Conservation (phyloP, 768 basidiomycete genomes). For the Russula ochroleuca region DNA sequence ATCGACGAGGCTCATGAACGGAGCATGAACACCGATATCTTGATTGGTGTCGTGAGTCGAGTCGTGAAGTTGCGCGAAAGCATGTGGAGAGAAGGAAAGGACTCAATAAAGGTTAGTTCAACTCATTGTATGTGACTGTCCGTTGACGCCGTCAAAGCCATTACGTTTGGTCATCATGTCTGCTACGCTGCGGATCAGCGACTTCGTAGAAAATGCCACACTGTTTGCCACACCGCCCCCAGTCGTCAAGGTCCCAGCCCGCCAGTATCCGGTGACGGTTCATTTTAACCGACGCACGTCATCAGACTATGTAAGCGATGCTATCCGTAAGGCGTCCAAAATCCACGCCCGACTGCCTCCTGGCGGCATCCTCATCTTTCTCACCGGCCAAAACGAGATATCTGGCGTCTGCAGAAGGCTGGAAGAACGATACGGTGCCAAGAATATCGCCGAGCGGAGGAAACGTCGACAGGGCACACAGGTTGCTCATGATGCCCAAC, state of each 20-base stretch:
- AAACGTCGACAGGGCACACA: constrained; percentile 34
- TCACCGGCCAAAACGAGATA: constrained; percentile 97
- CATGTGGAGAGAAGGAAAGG: constrained; percentile 77
- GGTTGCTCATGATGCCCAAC: constrained; percentile 13
- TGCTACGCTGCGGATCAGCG: constrained; percentile 88
- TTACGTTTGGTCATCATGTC: constrained; percentile 97
- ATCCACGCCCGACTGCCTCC: constrained; percentile 90
- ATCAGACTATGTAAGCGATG: constrained; percentile 86
- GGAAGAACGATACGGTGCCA: constrained; percentile 69
- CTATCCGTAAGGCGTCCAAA: constrained; percentile 83
- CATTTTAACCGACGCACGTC: constrained; percentile 88
- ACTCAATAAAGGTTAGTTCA: constrained; percentile 57
- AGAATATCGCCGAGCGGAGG: constrained; percentile 53
- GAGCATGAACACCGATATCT: constrained; percentile 96
- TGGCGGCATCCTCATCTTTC: constrained; percentile 88
- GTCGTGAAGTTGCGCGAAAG: constrained; percentile 86
- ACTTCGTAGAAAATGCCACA: constrained; percentile 82
- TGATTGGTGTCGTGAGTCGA: constrained; percentile 94
- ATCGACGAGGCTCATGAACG: constrained; percentile 98
- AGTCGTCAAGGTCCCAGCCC: constrained; percentile 80
- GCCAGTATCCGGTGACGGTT: constrained; percentile 91
- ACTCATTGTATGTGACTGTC: background rate
- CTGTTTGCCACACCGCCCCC: constrained; percentile 87
- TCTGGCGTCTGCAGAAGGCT: constrained; percentile 75
- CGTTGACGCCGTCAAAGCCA: constrained; percentile 45